Conservation (phyloP, 2,329 filamentous ascomycete genomes). For the Aspergillus pseudotamarii region DNA sequence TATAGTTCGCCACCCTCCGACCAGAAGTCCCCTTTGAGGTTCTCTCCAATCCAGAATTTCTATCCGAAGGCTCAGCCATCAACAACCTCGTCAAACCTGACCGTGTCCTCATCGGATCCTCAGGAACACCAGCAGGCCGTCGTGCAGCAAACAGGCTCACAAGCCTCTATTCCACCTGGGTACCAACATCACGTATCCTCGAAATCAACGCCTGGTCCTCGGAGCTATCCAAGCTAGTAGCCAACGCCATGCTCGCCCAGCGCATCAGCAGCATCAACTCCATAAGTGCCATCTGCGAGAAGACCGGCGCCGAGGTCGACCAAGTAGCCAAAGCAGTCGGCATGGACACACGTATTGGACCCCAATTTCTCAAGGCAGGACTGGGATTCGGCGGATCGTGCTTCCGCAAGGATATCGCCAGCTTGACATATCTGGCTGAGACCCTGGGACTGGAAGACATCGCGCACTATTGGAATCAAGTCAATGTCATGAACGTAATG, state of each 20-base stretch:
- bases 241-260: constrained; percentile 80
- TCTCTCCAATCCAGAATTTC: constrained; percentile 79
- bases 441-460: constrained; percentile 70
- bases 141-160: constrained; percentile 66
- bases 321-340: constrained; percentile 71
- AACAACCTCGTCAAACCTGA: constrained; percentile 71
- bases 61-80: constrained; percentile 76
- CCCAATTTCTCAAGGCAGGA: constrained; percentile 72
- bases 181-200: constrained; percentile 67
- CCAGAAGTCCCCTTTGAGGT: constrained; percentile 72
- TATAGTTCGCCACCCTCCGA: constrained; percentile 43
- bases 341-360: constrained; percentile 70
- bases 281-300: constrained; percentile 77
- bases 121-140: constrained; percentile 61
- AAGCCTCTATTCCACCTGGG: constrained; percentile 71
- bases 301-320: constrained; percentile 73
- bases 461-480: constrained; percentile 73
- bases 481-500: constrained; percentile 76
- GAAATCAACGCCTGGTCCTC: constrained; percentile 76
- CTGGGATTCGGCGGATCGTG: constrained; percentile 80
- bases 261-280: constrained; percentile 81
- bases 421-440: constrained; percentile 73
- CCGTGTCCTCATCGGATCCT: constrained; percentile 74
- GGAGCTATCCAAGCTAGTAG: constrained; percentile 76
- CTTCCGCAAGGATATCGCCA: constrained; percentile 79